Base-by-base conservation (phyloP, 2,329 filamentous ascomycete species). In the Mycosphaerelloides madeirae region DNA sequence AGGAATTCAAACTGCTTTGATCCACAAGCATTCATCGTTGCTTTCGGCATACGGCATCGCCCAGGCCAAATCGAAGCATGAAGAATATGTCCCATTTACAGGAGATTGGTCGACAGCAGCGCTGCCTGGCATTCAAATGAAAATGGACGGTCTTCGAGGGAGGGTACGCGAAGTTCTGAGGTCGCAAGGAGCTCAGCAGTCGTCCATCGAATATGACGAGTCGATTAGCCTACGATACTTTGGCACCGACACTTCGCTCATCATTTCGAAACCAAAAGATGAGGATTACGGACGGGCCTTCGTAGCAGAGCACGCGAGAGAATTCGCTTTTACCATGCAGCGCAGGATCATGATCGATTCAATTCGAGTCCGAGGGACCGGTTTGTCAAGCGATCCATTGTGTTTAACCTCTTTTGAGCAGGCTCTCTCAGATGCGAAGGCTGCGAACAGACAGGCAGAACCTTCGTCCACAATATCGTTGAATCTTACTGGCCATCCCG, bases 11-110 rank as follows among this genome's bases (percentile, higher is more conserved):
- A 86, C 90, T 59, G 89, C 93, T 22, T 73, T 95, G 8, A 76
- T 94, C 4, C 88, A 93, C 63, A 74, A 83, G 41, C 90, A 93
- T 63, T 93, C 87, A 0, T 90, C 85, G 0, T 84, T 94, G 0
- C 73, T 94, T 1, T 93, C 87, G 1, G 45, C 45, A 2, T 48
- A 44, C 18, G 45, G 45, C 3, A 41, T 48, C 11, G 34, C 45
- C 9, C 35, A 37, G 11, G 88, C 88, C 8, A 87, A 95, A 57
- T 86, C 94, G 0, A 88, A 95, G 0, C 85, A 94, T 50, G 89
- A 95, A 59, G 84, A 87, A 59, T 84, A 84, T 6, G 74, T 77
- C 48, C 77, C 75, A 72, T 50, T 77, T 49, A 78, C 75, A 72
- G 50, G 69, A 72, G 4, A 78, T 73, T 74, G 72, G 73, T 77